Evolutionary conservation across 2,329 filamentous ascomycete species (phyloP), one percentile per base, ranked within the genome.

Genomic region (Pseudocercospora eumusae): DNA sequence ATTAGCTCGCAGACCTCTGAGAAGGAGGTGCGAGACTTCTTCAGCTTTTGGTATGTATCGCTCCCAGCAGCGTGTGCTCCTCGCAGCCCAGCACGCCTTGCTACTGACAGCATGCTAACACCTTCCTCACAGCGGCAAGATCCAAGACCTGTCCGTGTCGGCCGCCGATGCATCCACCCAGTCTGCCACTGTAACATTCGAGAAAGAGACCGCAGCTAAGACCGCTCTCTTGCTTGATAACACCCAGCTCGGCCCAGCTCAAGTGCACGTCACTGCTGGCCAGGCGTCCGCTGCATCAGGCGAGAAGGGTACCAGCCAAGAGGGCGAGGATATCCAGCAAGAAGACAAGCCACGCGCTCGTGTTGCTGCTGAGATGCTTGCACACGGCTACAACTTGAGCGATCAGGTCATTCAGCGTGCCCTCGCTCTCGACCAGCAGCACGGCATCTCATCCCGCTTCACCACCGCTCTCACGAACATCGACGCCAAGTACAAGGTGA

Each of bases 151-250:
- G 76, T 88, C 91, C 62, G 85, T 97, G 73, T 91, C 87, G 27
- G 79, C 87, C 56, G 81, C 77, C 42, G 78, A 78, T 42, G 63
- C 79, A 58, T 86, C 86, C 73, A 82, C 85, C 69, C 92, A 97
- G 80, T 88, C 88, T 55, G 95, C 95, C 61, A 90, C 88, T n/a
- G 93, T 99, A 66, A 93, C 88, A 57, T 99, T 99, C 74, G 95
- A 98, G 80, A 97, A 97, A 82, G 88, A 93, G 76, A 96, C 93
- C 13, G 95, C 95, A 56, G 93, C 93, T 63, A 97, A 96, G 83
- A 99, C 95, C 21, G 95, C 95, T 25, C 90, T 97, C 44, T 90
- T 99, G 63, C 88, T 99, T 67, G 93, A 98, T 81, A 96, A 96
- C 83, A 99, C 95, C 57, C 90, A 96, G 79, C 89, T 99, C 56